Evolutionary conservation across 1,284 basidiomycete genomes (phyloP), one percentile per base, ranked within the genome.

Genomic region (Ganoderma resinaceum): DNA sequence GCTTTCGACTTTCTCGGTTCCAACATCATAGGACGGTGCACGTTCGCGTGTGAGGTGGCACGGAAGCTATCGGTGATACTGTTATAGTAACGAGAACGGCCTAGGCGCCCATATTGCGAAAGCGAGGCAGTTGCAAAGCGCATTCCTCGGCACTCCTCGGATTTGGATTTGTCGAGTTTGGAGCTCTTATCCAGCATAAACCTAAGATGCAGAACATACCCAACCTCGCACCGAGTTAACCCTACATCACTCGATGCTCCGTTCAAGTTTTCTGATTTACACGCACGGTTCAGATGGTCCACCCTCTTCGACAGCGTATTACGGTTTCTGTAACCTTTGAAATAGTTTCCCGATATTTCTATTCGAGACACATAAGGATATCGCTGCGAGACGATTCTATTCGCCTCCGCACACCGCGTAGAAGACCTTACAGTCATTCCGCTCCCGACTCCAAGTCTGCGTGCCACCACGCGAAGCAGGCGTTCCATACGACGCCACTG

Each of bases 391-490:
- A 84, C 80, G 1, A 63, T 79, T 23, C 72, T 85, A 3, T 71
- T 85, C 31, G 79, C 80, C 5, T 74, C 81, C 52, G 79, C 77
- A 1, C 78, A 83, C 43, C 63, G 72, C 0, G 73, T 77, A 14
- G 75, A 16, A 72, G 76, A 20, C 86, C 85, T 72, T 86, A 80
- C 81, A 66, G 0, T 78, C 78, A n/a, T 43, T 43, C 42, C n/a
- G n/a, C n/a, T n/a, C n/a, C n/a, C n/a, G n/a, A n/a, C n/a, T 9
- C 20, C 20, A 6, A 20, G 6, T n/a, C 5, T 20, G 42, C 42
- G 42, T 20, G 42, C 42, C 6, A 20, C 16, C 40, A 42, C 42
- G 42, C 42, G 42, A 43, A 0, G 37, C 14, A 43, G 42, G 42
- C 20, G 42, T 43, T 2, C 42, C 42, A 7, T 20, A 42, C 42